Evolutionary conservation across 164 flowering plant genomes (phyloP).

Genomic region (Nymphaea thermarum): DNA sequence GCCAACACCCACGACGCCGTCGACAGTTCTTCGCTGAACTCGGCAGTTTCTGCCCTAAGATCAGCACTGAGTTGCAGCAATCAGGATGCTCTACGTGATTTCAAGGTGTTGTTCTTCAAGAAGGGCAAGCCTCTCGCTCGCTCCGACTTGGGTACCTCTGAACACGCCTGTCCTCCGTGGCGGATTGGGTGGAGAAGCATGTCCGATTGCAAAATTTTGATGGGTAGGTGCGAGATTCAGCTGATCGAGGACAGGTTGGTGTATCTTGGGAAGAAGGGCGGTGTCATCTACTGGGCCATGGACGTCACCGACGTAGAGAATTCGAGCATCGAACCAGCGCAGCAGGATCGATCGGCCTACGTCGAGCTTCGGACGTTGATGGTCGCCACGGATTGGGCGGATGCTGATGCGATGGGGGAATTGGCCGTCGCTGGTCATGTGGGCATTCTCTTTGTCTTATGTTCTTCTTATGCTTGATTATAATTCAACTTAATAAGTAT

Average conservation of each 20-base stretch:
- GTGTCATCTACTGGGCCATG: slow-evolving; percentile 64
- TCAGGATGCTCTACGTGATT: slow-evolving; percentile 12
- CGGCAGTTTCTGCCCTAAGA: slow-evolving; percentile 43
- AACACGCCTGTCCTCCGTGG: slow-evolving; percentile 32
- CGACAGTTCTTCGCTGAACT: slow-evolving; percentile 16
- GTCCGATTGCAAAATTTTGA: slow-evolving; percentile 30
- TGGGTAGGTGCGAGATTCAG: slow-evolving; percentile 25
- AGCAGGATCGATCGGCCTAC: slow-evolving; percentile 26
- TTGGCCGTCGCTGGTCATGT: slow-evolving; percentile 95
- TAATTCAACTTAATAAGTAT: background rate
- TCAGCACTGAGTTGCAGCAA: slow-evolving; percentile 36
- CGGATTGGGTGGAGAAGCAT: slow-evolving; percentile 71
- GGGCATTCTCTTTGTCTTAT: slow-evolving; percentile 19
- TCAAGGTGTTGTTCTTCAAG: slow-evolving; percentile 38
- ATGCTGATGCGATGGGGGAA: slow-evolving; percentile 54
- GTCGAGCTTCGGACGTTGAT: slow-evolving; percentile 80
- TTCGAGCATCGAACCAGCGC: background rate
- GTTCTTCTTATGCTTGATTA: background rate
- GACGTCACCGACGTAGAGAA: slow-evolving; percentile 37
- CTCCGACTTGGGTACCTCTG: slow-evolving; percentile 3
- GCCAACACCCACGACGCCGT: slow-evolving; percentile 37
- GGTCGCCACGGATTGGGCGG: slow-evolving; percentile 95
- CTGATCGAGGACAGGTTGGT: slow-evolving; percentile 46
- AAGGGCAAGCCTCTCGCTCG: slow-evolving; percentile 64
- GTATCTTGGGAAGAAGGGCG: slow-evolving; percentile 46